A percentile compares a stretch with the other conserved stretches of the same genome.
These are phyloP conservation scores for Sequoiadendron giganteum DNA, from an alignment of 75 land plant species.

Conservation along the genomic window DNA sequence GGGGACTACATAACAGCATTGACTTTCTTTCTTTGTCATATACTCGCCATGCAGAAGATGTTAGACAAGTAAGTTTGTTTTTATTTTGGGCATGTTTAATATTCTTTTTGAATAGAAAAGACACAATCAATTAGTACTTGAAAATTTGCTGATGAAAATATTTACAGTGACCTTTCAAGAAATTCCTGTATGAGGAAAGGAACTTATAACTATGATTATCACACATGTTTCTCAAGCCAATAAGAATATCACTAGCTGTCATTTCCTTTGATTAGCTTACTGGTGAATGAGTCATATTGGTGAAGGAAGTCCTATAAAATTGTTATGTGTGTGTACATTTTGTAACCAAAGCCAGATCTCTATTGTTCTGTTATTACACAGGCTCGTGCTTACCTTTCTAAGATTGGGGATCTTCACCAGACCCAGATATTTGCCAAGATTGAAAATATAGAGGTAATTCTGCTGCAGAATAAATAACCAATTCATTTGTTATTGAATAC, in stretches of 20 bases:
- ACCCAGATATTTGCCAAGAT: slow-evolving; percentile 97
- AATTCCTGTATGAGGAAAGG: not conserved
- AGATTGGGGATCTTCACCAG: slow-evolving; percentile 68
- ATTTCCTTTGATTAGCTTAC: not conserved
- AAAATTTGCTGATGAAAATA: not conserved
- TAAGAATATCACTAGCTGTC: not conserved
- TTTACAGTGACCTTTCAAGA: not conserved
- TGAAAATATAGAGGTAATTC: slow-evolving; percentile 79
- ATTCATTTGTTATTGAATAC: not conserved
- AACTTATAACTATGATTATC: not conserved
- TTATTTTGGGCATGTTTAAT: slow-evolving; percentile 1
- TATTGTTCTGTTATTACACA: slow-evolving; percentile 18
- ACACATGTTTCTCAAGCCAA: not conserved
- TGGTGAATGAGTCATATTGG: not conserved
- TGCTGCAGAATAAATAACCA: not conserved
- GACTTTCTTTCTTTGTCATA: slow-evolving; percentile 87
- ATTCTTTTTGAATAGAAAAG: not conserved
- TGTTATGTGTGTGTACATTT: not conserved
- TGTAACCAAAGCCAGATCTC: not conserved
- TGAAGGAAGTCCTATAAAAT: not conserved
- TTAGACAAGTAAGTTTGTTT: slow-evolving; percentile 55
- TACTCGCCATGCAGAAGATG: slow-evolving; percentile 90
- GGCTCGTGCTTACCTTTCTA: slow-evolving; percentile 80
- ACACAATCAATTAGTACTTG: not conserved
- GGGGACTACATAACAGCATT: slow-evolving; percentile 84